Conservation (phyloP, 805 yeast species). For the Lipomyces chichibuensis region DNA sequence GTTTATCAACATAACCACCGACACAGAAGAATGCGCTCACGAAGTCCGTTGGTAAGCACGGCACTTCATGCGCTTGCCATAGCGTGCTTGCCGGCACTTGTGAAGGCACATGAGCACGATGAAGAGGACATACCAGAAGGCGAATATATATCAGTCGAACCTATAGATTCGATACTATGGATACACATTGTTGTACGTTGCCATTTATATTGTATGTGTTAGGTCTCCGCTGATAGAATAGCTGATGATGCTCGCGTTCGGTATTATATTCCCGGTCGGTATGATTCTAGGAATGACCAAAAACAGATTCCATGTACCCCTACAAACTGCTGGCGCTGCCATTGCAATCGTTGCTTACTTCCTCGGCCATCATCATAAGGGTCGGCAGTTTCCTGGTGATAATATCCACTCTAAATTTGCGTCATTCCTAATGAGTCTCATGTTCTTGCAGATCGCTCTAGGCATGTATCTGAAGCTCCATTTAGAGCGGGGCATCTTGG, state of each 20-base stretch:
- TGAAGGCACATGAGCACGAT: slow-evolving; percentile 37
- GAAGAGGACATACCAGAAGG: slow-evolving; percentile 37
- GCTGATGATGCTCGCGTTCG: slow-evolving; percentile 46
- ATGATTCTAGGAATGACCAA: slow-evolving; percentile 48
- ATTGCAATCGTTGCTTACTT: slow-evolving; percentile 47
- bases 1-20: neutral
- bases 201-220: neutral
- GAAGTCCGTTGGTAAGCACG: neutral
- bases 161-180: slow-evolving; percentile 37
- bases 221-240: slow-evolving; percentile 6
- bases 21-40: neutral
- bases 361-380: slow-evolving; percentile 47
- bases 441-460: slow-evolving; percentile 42
- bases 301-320: slow-evolving; percentile 45
- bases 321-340: slow-evolving; percentile 45
- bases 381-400: slow-evolving; percentile 44
- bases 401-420: slow-evolving; percentile 46
- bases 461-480: slow-evolving; percentile 48
- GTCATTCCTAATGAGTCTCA: slow-evolving; percentile 42
- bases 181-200: slow-evolving; percentile 42
- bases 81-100: neutral
- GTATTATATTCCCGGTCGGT: slow-evolving; percentile 48
- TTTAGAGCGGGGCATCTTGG: slow-evolving; percentile 44
- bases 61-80: neutral
- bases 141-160: slow-evolving; percentile 37